These are phyloP conservation scores for Bipolaris cookei DNA, from an alignment of 2,329 filamentous ascomycete species.

Conservation along the genomic window DNA sequence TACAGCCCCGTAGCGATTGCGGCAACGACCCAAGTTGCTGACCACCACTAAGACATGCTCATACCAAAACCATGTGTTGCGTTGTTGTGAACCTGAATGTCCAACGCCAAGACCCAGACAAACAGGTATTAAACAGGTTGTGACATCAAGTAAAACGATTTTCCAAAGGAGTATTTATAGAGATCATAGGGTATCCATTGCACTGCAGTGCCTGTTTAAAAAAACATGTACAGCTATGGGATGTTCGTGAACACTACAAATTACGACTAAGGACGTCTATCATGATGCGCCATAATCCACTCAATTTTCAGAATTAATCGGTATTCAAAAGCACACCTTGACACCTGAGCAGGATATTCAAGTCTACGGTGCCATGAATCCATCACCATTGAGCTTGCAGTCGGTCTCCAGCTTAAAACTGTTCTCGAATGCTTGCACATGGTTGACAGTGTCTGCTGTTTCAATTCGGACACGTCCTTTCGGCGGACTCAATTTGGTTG, in stretches of 20 bases:
- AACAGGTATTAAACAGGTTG: no score
- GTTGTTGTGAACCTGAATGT: no score
- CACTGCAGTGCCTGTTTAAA: neutral
- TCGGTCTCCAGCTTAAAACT: constrained; percentile 41
- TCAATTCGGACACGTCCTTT: constrained; percentile 17
- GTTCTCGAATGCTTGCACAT: constrained; percentile 34
- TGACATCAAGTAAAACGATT: neutral
- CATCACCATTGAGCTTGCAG: constrained; percentile 35
- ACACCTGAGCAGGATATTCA: neutral
- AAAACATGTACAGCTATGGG: neutral
- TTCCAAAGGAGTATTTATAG: neutral
- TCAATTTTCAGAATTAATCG: neutral
- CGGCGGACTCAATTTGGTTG: constrained; percentile 33
- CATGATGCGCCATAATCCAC: neutral
- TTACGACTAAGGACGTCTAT: neutral
- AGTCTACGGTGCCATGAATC: constrained; percentile 45
- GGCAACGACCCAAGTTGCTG: neutral
- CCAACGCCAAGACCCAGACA: no score
- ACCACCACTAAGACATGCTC: neutral
- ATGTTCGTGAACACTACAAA: neutral
- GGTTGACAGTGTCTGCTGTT: constrained; percentile 25
- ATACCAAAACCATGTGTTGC: neutral
- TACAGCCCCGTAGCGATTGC: neutral
- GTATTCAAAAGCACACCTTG: neutral
- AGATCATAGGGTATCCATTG: neutral